Base-by-base conservation (phyloP, 768 basidiomycete genomes). In the Scleroderma citrinum region DNA sequence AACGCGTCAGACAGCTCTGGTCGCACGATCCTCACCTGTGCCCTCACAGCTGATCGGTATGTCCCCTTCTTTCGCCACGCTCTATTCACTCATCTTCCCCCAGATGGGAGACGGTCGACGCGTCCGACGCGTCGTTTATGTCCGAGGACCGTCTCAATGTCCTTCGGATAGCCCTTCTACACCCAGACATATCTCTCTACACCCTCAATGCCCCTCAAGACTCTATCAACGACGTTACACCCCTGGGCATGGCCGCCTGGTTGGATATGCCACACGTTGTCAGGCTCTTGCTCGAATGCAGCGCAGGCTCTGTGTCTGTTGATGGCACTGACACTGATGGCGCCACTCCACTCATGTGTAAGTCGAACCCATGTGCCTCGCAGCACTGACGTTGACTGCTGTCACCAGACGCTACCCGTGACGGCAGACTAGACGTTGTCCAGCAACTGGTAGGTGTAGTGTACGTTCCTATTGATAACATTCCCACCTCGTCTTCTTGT, bases 281-380 rank as follows among this genome's bases (percentile, higher is more conserved):
- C n/a, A 71, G 71, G 48, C 57, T 81, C 36, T 68, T 90, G n/a
- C 74, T 90, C 21, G 79, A 85, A 40, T 75, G 71, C 24, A 83
- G 82, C 56, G 65, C 70, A 3, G 82, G 80, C 37, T 62, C 76
- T 20, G 78, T 90, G 20, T 76, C 82, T 7, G 85, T 88, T 3
- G 83, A 90, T 55, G 85, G 81, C 29, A 77, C 81, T 71, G 87
- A 91, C 59, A 68, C 76, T 20, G 80, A 84, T 58, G 85, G 85
- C 7, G 87, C 84, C 20, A 91, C 87, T 23, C 80, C 87, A 6
- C 71, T 91, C 51, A 91, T 91, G 87, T 91, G 87, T 91, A 72
- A 69, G 83, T 72, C 21, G 24, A 42, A 48, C 50, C 35, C 40
- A 42, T 47, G 29, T 42, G 54, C 47, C 45, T 49, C 32, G 39